phyloP scores from a whole-genome alignment of 2,329 filamentous ascomycete genomes.

The Monilinia fructicola region DNA sequence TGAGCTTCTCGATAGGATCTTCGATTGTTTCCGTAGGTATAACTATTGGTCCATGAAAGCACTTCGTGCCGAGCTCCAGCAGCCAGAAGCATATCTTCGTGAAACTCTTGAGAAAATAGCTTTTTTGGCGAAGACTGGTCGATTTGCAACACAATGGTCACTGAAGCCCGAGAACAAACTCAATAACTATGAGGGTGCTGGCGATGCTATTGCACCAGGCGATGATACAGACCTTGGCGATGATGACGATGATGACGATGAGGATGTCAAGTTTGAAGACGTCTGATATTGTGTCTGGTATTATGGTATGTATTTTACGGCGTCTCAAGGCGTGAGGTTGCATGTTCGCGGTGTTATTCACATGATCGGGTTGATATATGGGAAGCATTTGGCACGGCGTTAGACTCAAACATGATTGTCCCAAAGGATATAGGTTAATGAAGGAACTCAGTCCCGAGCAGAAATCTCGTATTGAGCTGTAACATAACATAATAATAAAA shows the following conservation, averaged over 20 bases:
- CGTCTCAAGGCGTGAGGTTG: slow-evolving; percentile 11
- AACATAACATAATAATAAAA: slow-evolving; percentile 13
- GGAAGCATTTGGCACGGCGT: slow-evolving; percentile 21
- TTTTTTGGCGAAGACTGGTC: slow-evolving; percentile 75
- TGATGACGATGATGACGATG: slow-evolving; percentile 61
- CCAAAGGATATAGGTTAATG: background rate
- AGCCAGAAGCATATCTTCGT: slow-evolving; percentile 92
- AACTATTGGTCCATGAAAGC: slow-evolving; percentile 93
- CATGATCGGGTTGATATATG: slow-evolving; percentile 8
- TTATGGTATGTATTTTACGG: slow-evolving; percentile 20
- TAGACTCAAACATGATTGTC: slow-evolving; percentile 4
- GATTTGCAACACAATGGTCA: slow-evolving; percentile 83
- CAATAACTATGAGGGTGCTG: slow-evolving; percentile 53
- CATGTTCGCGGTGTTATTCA: slow-evolving; percentile 15
- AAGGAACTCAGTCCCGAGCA: slow-evolving; percentile 4
- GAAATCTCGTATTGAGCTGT: slow-evolving; percentile 2
- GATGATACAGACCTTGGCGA: slow-evolving; percentile 52
- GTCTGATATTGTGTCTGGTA: slow-evolving; percentile 44
- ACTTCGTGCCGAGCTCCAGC: slow-evolving; percentile 72
- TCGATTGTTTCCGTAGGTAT: slow-evolving; percentile 79
- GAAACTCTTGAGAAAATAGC: slow-evolving; percentile 81
- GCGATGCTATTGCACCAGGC: slow-evolving; percentile 50
- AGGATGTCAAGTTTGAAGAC: slow-evolving; percentile 76
- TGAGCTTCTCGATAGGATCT: slow-evolving; percentile 82
- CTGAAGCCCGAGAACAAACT: slow-evolving; percentile 69